phyloP scores from a whole-genome alignment of 148 eudicot species.

The Persicaria tinctoria region DNA sequence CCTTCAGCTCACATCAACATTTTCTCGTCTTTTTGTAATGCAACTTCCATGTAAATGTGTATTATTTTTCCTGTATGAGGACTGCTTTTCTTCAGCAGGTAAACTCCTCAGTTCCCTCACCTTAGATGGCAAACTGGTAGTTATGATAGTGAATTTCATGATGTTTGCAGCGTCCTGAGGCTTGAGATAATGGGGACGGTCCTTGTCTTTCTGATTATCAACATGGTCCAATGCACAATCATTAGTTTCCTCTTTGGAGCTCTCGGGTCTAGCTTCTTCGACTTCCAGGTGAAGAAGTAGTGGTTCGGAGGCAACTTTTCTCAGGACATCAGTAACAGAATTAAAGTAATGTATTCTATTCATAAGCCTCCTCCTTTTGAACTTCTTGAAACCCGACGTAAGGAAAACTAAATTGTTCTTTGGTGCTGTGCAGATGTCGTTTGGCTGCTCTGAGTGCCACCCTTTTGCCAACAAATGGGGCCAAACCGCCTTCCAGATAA shows the following conservation, averaged over 20 bases:
- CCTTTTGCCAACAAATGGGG: constrained; percentile 37
- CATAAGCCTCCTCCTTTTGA: constrained; percentile 23
- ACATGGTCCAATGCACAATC: not conserved
- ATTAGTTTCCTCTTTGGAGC: not conserved
- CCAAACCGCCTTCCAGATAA: constrained; percentile 40
- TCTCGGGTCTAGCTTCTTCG: constrained; percentile 3
- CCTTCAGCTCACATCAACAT: not conserved
- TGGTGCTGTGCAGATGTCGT: constrained; percentile 8
- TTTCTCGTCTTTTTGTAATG: not conserved
- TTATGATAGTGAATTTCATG: constrained; percentile 20
- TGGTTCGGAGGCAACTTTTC: constrained; percentile 30
- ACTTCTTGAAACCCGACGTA: constrained; percentile 29
- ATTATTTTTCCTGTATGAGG: not conserved
- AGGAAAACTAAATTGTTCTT: constrained; percentile 22
- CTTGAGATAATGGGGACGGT: constrained; percentile 13
- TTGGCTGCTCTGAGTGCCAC: constrained; percentile 33
- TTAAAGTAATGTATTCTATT: constrained; percentile 32
- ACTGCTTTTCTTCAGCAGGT: constrained; percentile 5
- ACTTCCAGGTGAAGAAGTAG: constrained; percentile 19
- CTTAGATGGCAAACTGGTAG: constrained; percentile 19
- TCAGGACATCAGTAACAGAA: constrained; percentile 24
- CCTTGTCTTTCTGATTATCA: not conserved
- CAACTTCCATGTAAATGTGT: not conserved
- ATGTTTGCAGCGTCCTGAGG: constrained; percentile 5
- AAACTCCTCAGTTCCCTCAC: constrained; percentile 20